These are phyloP conservation scores for Aspergillus egyptiacus DNA, from an alignment of 495 filamentous ascomycete genomes.

Conservation along the genomic window DNA sequence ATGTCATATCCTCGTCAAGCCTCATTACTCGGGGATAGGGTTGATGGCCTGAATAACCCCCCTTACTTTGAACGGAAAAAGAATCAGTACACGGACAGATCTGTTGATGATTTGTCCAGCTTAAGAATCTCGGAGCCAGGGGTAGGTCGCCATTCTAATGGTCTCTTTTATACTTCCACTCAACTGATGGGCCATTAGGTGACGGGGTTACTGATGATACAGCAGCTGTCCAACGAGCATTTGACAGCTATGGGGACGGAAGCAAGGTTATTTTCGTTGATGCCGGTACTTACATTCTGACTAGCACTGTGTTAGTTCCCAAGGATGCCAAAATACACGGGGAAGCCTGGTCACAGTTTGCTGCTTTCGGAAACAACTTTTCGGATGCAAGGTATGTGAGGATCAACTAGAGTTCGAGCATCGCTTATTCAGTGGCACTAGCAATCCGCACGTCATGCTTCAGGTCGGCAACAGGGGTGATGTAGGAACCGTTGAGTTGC, in stretches of 20 bases:
- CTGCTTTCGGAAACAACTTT: constrained; percentile 47
- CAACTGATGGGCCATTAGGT: constrained; percentile 12
- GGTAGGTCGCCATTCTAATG: constrained; percentile 6
- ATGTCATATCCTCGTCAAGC: not conserved
- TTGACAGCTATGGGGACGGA: constrained; percentile 40
- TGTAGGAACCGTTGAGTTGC: constrained; percentile 52
- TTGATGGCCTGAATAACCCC: not conserved
- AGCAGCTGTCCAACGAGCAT: constrained; percentile 44
- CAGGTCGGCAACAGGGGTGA: constrained; percentile 51
- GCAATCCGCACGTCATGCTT: constrained; percentile 51
- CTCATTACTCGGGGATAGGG: not conserved
- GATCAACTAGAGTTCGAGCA: not conserved
- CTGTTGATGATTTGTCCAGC: constrained; percentile 34
- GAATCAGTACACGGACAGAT: constrained; percentile 6
- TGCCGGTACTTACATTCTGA: constrained; percentile 54
- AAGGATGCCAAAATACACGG: constrained; percentile 50
- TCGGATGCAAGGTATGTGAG: constrained; percentile 28
- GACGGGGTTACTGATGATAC: constrained; percentile 43
- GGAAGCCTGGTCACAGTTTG: constrained; percentile 48
- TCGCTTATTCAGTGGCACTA: not conserved
- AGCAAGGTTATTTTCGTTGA: constrained; percentile 57
- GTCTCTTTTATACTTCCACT: not conserved
- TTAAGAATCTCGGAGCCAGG: constrained; percentile 33
- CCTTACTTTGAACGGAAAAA: constrained; percentile 6
- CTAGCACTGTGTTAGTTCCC: constrained; percentile 51